Base-by-base conservation (phyloP, 2,329 filamentous ascomycete genomes). In the Huntiella omanensis region DNA sequence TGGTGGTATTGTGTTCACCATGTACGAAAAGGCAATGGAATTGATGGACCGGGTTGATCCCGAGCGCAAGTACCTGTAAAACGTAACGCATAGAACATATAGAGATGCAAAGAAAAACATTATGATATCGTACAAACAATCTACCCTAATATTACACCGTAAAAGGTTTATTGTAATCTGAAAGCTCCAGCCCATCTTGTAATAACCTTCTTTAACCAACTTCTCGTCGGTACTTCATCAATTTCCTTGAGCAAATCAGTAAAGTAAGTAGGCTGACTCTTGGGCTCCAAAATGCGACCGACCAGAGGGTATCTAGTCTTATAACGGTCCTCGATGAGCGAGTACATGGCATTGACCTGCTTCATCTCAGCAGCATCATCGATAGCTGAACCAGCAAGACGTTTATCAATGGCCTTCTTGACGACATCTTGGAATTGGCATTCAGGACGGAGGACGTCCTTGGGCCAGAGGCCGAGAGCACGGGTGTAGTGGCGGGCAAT, bases 21-120 rank as follows among this genome's bases (percentile, higher is more conserved):
- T 96, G 79, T 91, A 95, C 60, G 88, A 96, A 67, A 95, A 95
- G 72, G 83, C 80, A 49, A 96, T 96, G 68, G 88, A 95, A 45
- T 56, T 86, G 49, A 76, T 98, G 67, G 75, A 84, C 55, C 69
- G 60, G 57, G 49, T 87, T 45, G 91, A 98, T 59, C 91, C 91
- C 0, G 73, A 92, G 56, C 77, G 77, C 58, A 80, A 71, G 59
- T 95, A 92, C 58, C 74, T 96, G 52, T 92, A 66, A 33, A n/a
- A 35, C 4, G 32, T 8, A 46, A n/a, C 41, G 12, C 13, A 10
- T 36, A 16, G 15, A 33, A 34, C 33, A 44, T 44, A 34, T 6
- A 39, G 39, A 15, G 43, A 33, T 15, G 22, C 11, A 35, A 44
- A 22, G 33, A 19, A 12, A 44, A 11, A 10, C 19, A 44, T 28